These are phyloP conservation scores for Penicillium pulvis DNA, from an alignment of 495 filamentous ascomycete species.

Conservation along the genomic window DNA sequence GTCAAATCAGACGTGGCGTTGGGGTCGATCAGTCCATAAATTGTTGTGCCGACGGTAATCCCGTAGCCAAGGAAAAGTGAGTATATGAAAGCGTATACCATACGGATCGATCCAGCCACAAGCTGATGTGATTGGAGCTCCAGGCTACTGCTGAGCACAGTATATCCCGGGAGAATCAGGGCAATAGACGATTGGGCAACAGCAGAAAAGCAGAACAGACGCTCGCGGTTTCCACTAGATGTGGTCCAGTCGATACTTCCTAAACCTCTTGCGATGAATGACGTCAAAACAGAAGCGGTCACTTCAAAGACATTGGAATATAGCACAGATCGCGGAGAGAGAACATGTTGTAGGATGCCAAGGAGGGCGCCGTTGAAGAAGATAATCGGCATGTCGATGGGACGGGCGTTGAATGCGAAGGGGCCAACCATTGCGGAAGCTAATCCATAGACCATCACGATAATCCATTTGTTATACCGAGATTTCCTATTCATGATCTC, in stretches of 20 bases:
- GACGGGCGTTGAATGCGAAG: conserved; percentile 82
- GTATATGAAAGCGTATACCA: conserved; percentile 96
- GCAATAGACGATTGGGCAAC: conserved; percentile 90
- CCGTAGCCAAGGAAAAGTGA: conserved; percentile 93
- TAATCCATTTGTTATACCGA: conserved; percentile 72
- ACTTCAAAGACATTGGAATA: conserved; percentile 89
- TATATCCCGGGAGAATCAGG: conserved; percentile 87
- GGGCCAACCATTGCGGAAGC: conserved; percentile 78
- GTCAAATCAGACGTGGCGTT: conserved; percentile 71
- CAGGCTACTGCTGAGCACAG: conserved; percentile 77
- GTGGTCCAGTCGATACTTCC: conserved; percentile 61
- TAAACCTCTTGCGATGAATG: conserved; percentile 82
- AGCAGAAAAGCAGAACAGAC: conserved; percentile 85
- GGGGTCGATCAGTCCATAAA: conserved; percentile 81
- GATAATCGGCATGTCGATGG: conserved; percentile 84
- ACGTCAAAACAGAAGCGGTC: conserved; percentile 78
- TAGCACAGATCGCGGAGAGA: conserved; percentile 77
- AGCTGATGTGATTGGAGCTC: conserved; percentile 88
- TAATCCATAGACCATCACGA: conserved; percentile 77
- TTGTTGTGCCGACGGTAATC: conserved; percentile 87
- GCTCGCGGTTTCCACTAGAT: conserved; percentile 20
- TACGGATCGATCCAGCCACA: conserved; percentile 89
- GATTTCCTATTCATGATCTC: conserved; percentile 64
- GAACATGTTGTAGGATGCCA: conserved; percentile 77
- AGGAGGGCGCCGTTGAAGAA: conserved; percentile 83